Percentiles rank a stretch among this genome's conserved stretches.
These are phyloP conservation scores for Lecanicillium sp. DNA, from an alignment of 2,329 filamentous ascomycete genomes.

Conservation along the genomic window DNA sequence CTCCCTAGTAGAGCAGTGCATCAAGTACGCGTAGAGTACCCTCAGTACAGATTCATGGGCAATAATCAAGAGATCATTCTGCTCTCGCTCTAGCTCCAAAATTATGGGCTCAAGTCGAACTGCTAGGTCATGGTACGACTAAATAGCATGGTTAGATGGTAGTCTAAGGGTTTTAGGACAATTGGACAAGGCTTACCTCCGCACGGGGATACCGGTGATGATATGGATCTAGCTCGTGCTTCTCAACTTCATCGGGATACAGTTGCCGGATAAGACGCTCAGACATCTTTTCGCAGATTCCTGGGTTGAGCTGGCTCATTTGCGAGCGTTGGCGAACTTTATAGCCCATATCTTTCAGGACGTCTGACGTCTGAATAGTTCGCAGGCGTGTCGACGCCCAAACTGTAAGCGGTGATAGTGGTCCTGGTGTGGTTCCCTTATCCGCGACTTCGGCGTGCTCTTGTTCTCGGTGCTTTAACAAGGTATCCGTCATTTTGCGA, in stretches of 20 bases:
- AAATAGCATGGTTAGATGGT: slow-evolving; percentile 9
- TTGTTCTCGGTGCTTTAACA: slow-evolving; percentile 75
- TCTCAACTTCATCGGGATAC: slow-evolving; percentile 85
- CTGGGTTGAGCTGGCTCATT: slow-evolving; percentile 95
- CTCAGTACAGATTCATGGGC: slow-evolving; percentile 96
- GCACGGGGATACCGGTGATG: slow-evolving; percentile 93
- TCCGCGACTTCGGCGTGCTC: slow-evolving; percentile 65
- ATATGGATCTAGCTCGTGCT: slow-evolving; percentile 91
- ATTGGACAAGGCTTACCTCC: slow-evolving; percentile 51
- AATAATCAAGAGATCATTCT: slow-evolving; percentile 96
- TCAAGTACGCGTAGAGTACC: slow-evolving; percentile 93
- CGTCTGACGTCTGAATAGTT: slow-evolving; percentile 83
- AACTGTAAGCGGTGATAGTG: slow-evolving; percentile 73
- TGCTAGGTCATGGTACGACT: slow-evolving; percentile 98
- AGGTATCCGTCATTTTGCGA: slow-evolving; percentile 73
- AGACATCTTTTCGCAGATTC: slow-evolving; percentile 89
- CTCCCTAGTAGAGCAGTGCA: slow-evolving; percentile 94
- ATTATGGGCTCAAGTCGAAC: slow-evolving; percentile 97
- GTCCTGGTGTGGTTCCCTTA: slow-evolving; percentile 57
- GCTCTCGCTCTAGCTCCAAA: slow-evolving; percentile 90
- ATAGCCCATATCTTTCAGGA: slow-evolving; percentile 71
- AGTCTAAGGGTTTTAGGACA: slow-evolving; percentile 3
- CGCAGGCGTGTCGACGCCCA: slow-evolving; percentile 92
- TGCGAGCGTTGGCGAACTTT: slow-evolving; percentile 87
- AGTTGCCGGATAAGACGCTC: slow-evolving; percentile 72